Evolutionary conservation across 495 filamentous ascomycete genomes (phyloP), one percentile per base, ranked within the genome.

Genomic region (Hypomontagnella monticulosa): DNA sequence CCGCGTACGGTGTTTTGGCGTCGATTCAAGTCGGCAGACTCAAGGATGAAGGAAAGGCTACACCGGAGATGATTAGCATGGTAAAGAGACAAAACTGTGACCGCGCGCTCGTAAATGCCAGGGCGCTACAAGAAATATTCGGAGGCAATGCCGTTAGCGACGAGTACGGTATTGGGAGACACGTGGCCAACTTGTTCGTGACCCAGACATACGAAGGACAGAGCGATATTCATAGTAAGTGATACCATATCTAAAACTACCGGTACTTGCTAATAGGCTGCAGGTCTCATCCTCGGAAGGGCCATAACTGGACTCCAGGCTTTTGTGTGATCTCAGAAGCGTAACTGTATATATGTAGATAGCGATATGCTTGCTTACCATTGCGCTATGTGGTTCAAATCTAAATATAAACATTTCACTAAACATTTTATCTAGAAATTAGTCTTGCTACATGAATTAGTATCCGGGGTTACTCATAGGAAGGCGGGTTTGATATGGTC

Each of bases 61-160:
- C 91, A 2, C 94, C 95, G 7, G 96, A 99, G 78, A 97, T 97
- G 96, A 96, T 99, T 70, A 93, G 90, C 38, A 96, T 99, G 92
- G 88, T 97, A 71, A 99, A 99, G 82, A 84, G 95, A 64, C 93
- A 98, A 80, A 99, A 99, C 75, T 98, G 96, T 79, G 95, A 99
- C 76, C 84, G 90, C 36, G 93, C 95, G 12, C 78, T 99, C 68
- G 78, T 85, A 10, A 92, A 93, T 71, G 87, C 93, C 27, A 84
- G 95, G 57, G 82, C 84, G 43, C 78, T 99, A 40, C 95, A 98
- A 76, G 95, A 99, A 75, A 83, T 99, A 14, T 97, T 99, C 79
- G 95, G 95, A 34, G 95, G 95, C 9, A 99, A 99, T 72, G 96
- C 96, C 12, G 91, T 94, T 40, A 96, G 92, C 66, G 96, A 99